Base-by-base conservation (phyloP, 176 grass and related monocot genomes). In the Poa annua region DNA sequence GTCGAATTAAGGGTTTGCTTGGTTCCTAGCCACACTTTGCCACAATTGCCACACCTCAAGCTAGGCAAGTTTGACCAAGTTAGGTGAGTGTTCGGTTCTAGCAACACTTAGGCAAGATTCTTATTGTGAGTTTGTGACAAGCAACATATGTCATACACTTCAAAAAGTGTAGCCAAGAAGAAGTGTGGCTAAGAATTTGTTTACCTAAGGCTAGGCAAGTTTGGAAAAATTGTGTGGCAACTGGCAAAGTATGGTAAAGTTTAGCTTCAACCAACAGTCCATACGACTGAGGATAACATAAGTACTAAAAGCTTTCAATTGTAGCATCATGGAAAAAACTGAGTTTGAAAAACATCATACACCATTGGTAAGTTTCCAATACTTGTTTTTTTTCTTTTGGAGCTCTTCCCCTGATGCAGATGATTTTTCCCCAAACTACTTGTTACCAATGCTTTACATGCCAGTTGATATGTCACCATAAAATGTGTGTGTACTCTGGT, bases 391-490 rank as follows among this genome's bases (percentile, higher is more conserved):
- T 86, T 53, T 14, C 21, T 3, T 38, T 33, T 77, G 14, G 20
- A 78, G 19, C 12, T 36, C 64, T 41, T 64, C 14, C 20, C 19
- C 17, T 36, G 19, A 19, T 7, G 65, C 13, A 69, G 21, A 74
- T 34, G 14, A 68, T 25, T 22, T 11, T 81, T 19, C 7, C 34
- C 45, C 47, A 69, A 76, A 64, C 69, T 48, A 77, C 17, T 76
- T 42, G 61, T 51, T 81, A 25, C 62, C 69, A 70, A 85, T 69
- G 77, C 68, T 81, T 14, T 24, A 54, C 17, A 42, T 67, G 21
- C 10, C 53, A 24, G 65, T 68, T 85, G 61, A 85, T 36, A 81
- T 52, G 79, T 64, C 44, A 71, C 11, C 36, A 82, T 0, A 82
- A 81, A 54, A 78, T 36, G 14, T 59, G 48, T 6, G 20, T 39